Conservation (phyloP, 2,329 filamentous ascomycete genomes). For the Sporothrix brunneoviolacea region DNA sequence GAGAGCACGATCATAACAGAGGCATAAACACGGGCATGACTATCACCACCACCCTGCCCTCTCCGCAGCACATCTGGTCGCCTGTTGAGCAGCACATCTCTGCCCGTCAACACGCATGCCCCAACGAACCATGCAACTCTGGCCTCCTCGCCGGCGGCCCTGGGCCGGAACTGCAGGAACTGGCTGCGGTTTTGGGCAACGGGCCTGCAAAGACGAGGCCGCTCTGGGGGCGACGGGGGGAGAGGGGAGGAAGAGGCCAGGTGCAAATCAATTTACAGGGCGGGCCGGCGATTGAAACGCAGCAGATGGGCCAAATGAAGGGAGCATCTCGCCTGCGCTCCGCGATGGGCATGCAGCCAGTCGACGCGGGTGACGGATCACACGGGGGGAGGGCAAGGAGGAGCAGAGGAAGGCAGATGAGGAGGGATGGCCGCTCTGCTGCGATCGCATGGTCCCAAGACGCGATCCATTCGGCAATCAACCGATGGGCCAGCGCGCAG, state of each 20-base stretch:
- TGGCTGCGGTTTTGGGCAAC: not conserved
- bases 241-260: not conserved
- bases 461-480: not conserved
- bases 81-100: not conserved
- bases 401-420: not conserved
- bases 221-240: not conserved
- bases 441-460: not conserved
- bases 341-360: not conserved
- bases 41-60: no score
- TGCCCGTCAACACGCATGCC: no score
- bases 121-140: not conserved
- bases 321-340: not conserved
- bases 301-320: not conserved
- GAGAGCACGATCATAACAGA: no score
- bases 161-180: not conserved
- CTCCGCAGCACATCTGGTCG: no score
- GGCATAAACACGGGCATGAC: no score
- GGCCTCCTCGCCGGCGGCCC: constrained; percentile 2
- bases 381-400: not conserved
- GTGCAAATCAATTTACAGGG: constrained; percentile 5
- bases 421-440: not conserved
- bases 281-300: not conserved
- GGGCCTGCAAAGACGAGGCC: constrained; percentile 1
- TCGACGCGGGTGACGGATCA: not conserved
- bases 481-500: no score